phyloP scores from a whole-genome alignment of 495 filamentous ascomycete species.

The Pseudomonodictys pantanalensis region DNA sequence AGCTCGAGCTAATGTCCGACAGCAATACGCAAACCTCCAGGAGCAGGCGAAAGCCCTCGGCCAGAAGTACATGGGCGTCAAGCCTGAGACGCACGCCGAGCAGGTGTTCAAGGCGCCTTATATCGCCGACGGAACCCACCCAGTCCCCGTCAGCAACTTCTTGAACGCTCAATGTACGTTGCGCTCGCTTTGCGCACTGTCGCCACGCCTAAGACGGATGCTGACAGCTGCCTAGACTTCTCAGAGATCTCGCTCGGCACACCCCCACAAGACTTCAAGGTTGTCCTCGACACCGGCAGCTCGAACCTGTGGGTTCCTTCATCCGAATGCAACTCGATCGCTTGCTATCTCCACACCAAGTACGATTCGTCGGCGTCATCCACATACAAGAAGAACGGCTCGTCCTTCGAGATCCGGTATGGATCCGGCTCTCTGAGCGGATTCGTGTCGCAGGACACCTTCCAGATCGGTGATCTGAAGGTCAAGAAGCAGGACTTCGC shows the following conservation, averaged over 20 bases:
- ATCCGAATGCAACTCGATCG: slow-evolving; percentile 85
- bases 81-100: slow-evolving; percentile 63
- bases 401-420: slow-evolving; percentile 89
- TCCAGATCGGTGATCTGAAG: slow-evolving; percentile 84
- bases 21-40: slow-evolving; percentile 76
- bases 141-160: slow-evolving; percentile 92
- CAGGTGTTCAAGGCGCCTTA: slow-evolving; percentile 75
- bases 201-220: slow-evolving; percentile 1
- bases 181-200: slow-evolving; percentile 1
- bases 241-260: slow-evolving; percentile 91
- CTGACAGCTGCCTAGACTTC: slow-evolving; percentile 65
- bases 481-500: slow-evolving; percentile 90
- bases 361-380: slow-evolving; percentile 89
- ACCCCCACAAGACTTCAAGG: slow-evolving; percentile 94
- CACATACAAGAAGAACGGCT: slow-evolving; percentile 91
- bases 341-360: slow-evolving; percentile 95
- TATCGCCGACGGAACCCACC: slow-evolving; percentile 65
- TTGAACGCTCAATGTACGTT: slow-evolving; percentile 95
- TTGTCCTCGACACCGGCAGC: slow-evolving; percentile 96
- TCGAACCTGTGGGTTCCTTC: slow-evolving; percentile 99
- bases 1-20: slow-evolving; percentile 5
- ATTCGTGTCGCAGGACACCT: slow-evolving; percentile 81
- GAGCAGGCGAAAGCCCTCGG: slow-evolving; percentile 76
- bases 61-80: slow-evolving; percentile 90
- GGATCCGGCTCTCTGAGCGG: slow-evolving; percentile 93